phyloP scores from a whole-genome alignment of 805 yeast genomes.

The Brettanomyces sp. region DNA sequence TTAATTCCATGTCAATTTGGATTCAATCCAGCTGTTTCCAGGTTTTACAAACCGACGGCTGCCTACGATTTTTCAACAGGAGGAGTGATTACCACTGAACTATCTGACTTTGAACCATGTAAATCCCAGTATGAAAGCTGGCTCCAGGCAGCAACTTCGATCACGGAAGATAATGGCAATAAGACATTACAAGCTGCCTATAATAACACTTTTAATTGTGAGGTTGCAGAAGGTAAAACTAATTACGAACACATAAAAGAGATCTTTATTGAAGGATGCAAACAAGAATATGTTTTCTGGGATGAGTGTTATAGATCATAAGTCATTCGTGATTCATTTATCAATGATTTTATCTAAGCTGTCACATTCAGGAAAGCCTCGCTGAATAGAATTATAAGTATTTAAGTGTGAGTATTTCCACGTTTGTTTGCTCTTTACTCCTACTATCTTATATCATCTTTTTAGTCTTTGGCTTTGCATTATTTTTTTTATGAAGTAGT shows the following conservation, averaged over 20 bases:
- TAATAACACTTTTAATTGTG: neutral
- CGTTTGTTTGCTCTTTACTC: no score
- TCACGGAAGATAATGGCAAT: neutral
- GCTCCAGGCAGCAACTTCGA: neutral
- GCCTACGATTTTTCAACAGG: neutral
- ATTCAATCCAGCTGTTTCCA: conserved; percentile 49
- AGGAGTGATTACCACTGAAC: neutral
- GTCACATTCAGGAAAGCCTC: no score
- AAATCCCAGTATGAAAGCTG: neutral
- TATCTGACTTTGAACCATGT: neutral
- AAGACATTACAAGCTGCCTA: neutral
- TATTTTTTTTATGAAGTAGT: no score
- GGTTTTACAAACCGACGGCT: conserved; percentile 8
- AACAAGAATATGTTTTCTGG: conserved; percentile 65
- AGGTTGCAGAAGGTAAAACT: neutral
- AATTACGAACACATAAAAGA: conserved; percentile 33
- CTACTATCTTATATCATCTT: no score
- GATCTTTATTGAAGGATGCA: conserved; percentile 50
- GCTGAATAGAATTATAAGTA: no score
- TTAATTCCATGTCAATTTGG: conserved; percentile 73
- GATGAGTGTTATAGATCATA: conserved; percentile 25
- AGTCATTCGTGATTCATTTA: neutral
- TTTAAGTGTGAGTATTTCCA: no score
- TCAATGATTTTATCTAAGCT: no score
- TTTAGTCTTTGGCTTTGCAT: no score